phyloP scores from a whole-genome alignment of 305 asterid genomes.

The Euphrasia arctica region DNA sequence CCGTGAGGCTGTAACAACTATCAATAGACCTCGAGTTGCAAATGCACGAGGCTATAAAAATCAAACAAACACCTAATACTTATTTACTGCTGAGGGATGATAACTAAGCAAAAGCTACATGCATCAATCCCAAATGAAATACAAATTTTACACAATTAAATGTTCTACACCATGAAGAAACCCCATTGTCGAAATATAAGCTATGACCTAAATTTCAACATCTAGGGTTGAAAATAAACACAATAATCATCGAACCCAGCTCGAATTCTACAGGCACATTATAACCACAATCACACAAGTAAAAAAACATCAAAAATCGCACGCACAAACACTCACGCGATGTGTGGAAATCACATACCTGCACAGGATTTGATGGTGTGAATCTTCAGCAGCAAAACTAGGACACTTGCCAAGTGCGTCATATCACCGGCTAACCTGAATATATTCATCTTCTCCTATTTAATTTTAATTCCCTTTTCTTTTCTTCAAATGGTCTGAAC shows the following conservation, averaged over 20 bases:
- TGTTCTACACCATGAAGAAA: constrained; percentile 7
- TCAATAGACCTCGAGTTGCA: too few species aligned
- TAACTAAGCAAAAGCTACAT: too few species aligned
- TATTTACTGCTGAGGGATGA: too few species aligned
- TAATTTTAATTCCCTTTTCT: too few species aligned
- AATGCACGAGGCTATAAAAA: too few species aligned
- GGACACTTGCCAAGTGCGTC: constrained; percentile 87
- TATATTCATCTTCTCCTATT: constrained; percentile 50
- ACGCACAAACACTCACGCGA: background rate
- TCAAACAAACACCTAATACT: too few species aligned
- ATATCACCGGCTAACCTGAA: constrained; percentile 80
- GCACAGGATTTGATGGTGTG: constrained; percentile 87
- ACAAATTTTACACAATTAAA: background rate
- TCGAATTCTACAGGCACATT: constrained; percentile 4
- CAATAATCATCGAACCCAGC: background rate
- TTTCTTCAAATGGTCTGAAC: too few species aligned
- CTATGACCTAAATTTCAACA: background rate
- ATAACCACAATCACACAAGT: constrained; percentile 16
- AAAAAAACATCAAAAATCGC: constrained; percentile 3
- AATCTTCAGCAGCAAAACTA: constrained; percentile 80
- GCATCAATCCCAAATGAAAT: too few species aligned
- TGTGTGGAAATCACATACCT: constrained; percentile 31
- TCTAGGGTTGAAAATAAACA: constrained; percentile 2
- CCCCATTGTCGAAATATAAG: constrained; percentile 1
- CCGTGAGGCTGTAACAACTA: too few species aligned